Base-by-base conservation (phyloP, 1,284 basidiomycete genomes). In the Taiwanofungus camphoratus region DNA sequence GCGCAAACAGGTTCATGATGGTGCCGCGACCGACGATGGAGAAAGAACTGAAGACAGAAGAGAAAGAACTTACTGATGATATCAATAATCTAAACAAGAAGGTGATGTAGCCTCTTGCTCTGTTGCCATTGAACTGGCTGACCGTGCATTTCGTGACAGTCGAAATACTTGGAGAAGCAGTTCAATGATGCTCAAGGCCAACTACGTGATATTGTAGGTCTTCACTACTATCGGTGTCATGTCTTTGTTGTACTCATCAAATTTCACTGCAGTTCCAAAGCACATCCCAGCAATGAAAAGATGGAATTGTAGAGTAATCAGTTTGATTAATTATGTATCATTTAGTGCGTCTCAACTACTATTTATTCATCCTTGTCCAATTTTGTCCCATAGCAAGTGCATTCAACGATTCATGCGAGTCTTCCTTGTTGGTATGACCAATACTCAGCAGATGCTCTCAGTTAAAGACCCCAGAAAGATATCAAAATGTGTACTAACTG, bases 131-230 rank as follows among this genome's bases (percentile, higher is more conserved):
- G 20, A 29, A 22, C 23, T 15, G 23, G 22, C 11, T 44, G 26
- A 45, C 23, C 41, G 0, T 23, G 36, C 32, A 34, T 24, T 8
- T 19, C n/a, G 19, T 22, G 37, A 2, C 52, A 92, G 89, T 73
- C 81, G 16, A 94, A 93, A 64, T 93, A 86, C 62, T 72, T 93
- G 4, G 91, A 94, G 63, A 93, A 92, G 58, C 89, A 92, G 59
- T 89, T 87, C 60, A 87, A 86, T 48, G 90, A 93, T 57, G 88
- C 92, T 1, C 88, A 93, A 62, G 70, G 70, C 16, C 92, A 93
- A 57, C 66, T 94, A 45, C 79, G 86, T 41, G 91, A 94, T 64
- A 93, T 94, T 41, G 91, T 92, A 54, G 54, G 86, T 61, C n/a
- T n/a, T 19, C 34, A 11, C 20, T 7, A 36, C 42, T 18, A 18